Evolutionary conservation across 2,329 filamentous ascomycete species (phyloP).

Genomic region (Sarocladium brachiariae): DNA sequence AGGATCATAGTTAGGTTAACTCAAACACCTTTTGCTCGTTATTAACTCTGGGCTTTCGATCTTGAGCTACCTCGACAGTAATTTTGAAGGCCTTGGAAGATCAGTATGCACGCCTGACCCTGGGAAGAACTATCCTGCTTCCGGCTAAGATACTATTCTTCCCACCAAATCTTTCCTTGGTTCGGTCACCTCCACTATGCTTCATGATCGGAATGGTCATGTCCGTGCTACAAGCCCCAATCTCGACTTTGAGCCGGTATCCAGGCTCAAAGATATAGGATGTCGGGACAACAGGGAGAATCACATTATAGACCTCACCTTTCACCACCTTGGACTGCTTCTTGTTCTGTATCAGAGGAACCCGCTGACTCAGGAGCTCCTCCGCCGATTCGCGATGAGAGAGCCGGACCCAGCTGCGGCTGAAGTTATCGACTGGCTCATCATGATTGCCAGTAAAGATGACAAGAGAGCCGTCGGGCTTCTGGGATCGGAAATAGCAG

Average conservation of each 20-base stretch:
- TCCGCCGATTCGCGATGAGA: background rate
- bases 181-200: background rate
- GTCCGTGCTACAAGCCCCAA: background rate
- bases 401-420: background rate
- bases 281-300: background rate
- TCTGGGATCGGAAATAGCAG: background rate
- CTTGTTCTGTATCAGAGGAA: background rate
- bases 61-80: no score
- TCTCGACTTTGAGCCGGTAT: background rate
- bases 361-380: background rate
- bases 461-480: background rate
- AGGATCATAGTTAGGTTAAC: no score
- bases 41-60: no score
- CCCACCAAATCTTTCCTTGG: background rate
- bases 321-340: background rate
- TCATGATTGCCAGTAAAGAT: background rate
- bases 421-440: background rate
- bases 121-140: background rate
- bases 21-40: no score
- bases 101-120: background rate
- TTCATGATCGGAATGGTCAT: background rate
- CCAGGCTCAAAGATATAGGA: background rate
- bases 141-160: background rate
- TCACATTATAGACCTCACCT: background rate
- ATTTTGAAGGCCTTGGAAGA: no score